phyloP scores from a whole-genome alignment of 345 rosid species.

The Eucalyptus pauciflora region DNA sequence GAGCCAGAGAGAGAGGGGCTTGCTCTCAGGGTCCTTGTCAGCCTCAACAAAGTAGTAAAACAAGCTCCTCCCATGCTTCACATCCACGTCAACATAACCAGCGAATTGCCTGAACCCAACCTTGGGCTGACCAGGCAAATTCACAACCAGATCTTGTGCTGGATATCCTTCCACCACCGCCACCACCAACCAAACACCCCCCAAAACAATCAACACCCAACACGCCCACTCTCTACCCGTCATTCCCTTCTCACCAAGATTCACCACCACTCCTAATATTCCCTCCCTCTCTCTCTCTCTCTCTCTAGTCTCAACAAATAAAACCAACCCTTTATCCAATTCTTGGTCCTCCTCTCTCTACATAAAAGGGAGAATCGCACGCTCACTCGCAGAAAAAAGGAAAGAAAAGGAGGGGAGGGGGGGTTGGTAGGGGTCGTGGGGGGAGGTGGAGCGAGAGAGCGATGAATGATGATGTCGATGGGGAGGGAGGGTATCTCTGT shows the following conservation, averaged over 20 bases:
- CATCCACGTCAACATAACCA: conserved; percentile 79
- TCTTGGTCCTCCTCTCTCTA: background rate
- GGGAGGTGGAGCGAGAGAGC: background rate
- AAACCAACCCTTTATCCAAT: background rate
- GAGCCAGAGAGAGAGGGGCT: conserved; percentile 88
- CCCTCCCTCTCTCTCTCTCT: background rate
- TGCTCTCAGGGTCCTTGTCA: conserved; percentile 36
- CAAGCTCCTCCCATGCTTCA: conserved; percentile 63
- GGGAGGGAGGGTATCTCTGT: background rate
- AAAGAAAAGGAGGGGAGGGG: background rate
- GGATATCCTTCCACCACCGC: conserved; percentile 42
- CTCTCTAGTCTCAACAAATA: background rate
- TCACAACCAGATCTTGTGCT: conserved; percentile 61
- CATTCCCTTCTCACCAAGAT: background rate
- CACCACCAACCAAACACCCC: background rate
- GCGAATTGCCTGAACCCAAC: conserved; percentile 73
- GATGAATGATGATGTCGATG: background rate
- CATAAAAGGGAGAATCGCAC: background rate
- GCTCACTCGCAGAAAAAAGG: background rate
- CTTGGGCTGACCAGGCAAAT: conserved; percentile 69
- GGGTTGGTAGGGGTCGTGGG: background rate
- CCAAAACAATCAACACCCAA: background rate
- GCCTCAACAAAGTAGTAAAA: conserved; percentile 94
- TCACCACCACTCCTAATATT: background rate
- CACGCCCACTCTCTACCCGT: background rate